These are phyloP conservation scores for Torulaspora gathmanii DNA, from an alignment of 805 yeast genomes.

Conservation along the genomic window DNA sequence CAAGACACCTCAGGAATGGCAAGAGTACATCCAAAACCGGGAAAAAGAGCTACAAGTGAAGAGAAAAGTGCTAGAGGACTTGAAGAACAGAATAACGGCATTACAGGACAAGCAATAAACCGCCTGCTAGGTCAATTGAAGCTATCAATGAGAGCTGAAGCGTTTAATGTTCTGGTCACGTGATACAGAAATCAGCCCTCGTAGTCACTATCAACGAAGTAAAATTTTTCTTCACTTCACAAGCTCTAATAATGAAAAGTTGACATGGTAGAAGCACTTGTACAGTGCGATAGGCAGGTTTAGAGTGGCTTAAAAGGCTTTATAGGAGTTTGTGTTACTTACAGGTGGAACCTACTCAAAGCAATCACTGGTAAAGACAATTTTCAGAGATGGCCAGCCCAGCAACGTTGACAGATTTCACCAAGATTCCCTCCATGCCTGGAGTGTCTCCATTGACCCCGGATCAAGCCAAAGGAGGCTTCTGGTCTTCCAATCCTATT, in stretches of 20 bases:
- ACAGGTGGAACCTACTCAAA: not conserved
- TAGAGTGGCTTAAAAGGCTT: not conserved
- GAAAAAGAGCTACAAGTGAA: constrained; percentile 28
- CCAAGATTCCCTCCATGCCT: constrained; percentile 59
- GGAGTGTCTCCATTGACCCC: constrained; percentile 51
- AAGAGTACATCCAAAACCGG: constrained; percentile 19
- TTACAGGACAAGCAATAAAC: constrained; percentile 1
- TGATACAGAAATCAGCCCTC: not conserved
- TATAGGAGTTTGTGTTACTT: not conserved
- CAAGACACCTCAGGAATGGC: constrained; percentile 32
- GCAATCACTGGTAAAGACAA: not conserved
- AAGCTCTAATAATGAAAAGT: not conserved
- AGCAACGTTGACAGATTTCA: constrained; percentile 54
- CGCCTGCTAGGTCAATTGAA: not conserved
- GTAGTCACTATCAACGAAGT: not conserved
- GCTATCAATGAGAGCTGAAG: not conserved
- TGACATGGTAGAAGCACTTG: not conserved
- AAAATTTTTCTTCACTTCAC: constrained; percentile 4
- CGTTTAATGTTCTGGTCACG: not conserved
- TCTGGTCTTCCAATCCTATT: constrained; percentile 81
- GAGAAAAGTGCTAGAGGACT: constrained; percentile 13
- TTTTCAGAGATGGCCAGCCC: constrained; percentile 32
- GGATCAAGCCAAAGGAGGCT: constrained; percentile 44
- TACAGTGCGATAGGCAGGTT: not conserved
- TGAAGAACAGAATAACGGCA: constrained; percentile 4